A percentile compares a stretch with the other conserved stretches of the same genome.
Conservation (phyloP, 2,329 filamentous ascomycete species). For the Fusarium sp. region DNA sequence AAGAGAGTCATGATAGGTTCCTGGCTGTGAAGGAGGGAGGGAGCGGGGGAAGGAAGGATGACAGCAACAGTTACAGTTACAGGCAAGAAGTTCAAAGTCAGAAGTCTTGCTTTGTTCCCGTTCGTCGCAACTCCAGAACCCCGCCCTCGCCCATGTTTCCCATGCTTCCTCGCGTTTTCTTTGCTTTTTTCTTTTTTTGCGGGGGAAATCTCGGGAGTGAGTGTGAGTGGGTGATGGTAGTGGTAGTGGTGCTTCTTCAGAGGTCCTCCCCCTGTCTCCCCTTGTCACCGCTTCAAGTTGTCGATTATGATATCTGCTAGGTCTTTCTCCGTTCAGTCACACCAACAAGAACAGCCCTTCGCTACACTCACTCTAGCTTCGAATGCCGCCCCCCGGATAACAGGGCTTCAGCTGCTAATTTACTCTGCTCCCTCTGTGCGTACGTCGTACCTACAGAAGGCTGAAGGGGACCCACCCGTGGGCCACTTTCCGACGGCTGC, state of each 20-base stretch:
- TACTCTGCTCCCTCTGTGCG: neutral
- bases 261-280: neutral
- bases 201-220: neutral
- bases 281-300: constrained; percentile 10
- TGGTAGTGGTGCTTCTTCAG: neutral
- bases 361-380: neutral
- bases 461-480: constrained; percentile 3
- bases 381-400: neutral
- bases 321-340: constrained; percentile 13
- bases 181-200: constrained; percentile 4
- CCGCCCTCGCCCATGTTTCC: constrained; percentile 2
- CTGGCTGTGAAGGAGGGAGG: neutral
- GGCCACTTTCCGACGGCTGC: constrained; percentile 22
- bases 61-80: neutral
- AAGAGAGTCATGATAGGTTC: constrained; percentile 1
- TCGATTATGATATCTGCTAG: constrained; percentile 24
- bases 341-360: constrained; percentile 6
- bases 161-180: constrained; percentile 1
- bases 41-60: neutral
- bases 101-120: neutral
- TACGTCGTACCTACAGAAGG: neutral
- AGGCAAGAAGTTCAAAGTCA: neutral
- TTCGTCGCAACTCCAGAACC: neutral
- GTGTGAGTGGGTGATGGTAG: neutral
- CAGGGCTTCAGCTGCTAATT: constrained; percentile 15